A percentile compares a stretch with the other conserved stretches of the same genome.
These are phyloP conservation scores for Penicillium digitatum DNA, from an alignment of 2,329 filamentous ascomycete genomes.

Conservation along the genomic window DNA sequence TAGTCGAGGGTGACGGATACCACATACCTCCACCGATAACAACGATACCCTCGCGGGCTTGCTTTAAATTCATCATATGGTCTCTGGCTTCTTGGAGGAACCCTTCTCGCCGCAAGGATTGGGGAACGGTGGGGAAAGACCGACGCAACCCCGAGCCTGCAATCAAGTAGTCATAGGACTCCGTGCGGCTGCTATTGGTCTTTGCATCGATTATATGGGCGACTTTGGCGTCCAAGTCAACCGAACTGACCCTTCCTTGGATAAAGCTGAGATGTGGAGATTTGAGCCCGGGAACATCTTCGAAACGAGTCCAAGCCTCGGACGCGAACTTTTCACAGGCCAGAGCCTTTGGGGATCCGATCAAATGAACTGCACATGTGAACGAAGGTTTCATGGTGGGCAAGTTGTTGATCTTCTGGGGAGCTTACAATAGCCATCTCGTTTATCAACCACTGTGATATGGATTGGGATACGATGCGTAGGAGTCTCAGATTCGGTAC, in stretches of 20 bases:
- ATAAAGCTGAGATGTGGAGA: slow-evolving; percentile 59
- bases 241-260: slow-evolving; percentile 59
- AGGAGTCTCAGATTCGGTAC: slow-evolving; percentile 21
- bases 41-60: slow-evolving; percentile 52
- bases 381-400: neutral
- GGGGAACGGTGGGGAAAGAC: slow-evolving; percentile 69
- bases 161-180: slow-evolving; percentile 69
- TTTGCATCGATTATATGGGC: slow-evolving; percentile 54
- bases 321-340: slow-evolving; percentile 60
- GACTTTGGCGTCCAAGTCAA: slow-evolving; percentile 59
- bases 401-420: neutral
- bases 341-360: slow-evolving; percentile 70
- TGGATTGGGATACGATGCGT: slow-evolving; percentile 55
- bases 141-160: slow-evolving; percentile 66
- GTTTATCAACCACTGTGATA: slow-evolving; percentile 71
- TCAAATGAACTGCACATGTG: slow-evolving; percentile 60
- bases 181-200: slow-evolving; percentile 40
- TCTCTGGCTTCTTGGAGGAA: slow-evolving; percentile 26
- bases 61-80: slow-evolving; percentile 38
- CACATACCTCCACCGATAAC: slow-evolving; percentile 65
- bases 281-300: slow-evolving; percentile 63
- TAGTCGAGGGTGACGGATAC: neutral
- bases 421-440: slow-evolving; percentile 72
- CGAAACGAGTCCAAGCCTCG: slow-evolving; percentile 67
- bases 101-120: slow-evolving; percentile 45